Conservation (phyloP, 169 alveolate genomes). For the Plasmodium gallinaceum region DNA sequence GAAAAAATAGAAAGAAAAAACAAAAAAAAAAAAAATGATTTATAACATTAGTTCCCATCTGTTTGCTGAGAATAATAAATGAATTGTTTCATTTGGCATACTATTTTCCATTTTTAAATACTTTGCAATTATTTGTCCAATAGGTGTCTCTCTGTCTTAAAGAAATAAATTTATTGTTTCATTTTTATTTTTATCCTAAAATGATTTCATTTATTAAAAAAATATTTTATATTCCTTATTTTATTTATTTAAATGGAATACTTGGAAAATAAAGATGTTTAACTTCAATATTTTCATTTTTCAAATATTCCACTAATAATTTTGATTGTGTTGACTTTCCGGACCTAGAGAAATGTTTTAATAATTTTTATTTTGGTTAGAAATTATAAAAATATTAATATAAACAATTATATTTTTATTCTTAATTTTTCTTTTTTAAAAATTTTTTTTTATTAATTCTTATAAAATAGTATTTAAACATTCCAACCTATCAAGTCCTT, state of each 20-base stretch:
- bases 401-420: background rate
- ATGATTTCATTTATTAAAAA: no score
- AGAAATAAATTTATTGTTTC: constrained; percentile 4
- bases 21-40: no score
- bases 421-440: background rate
- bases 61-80: constrained; percentile 95
- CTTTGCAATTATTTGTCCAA: constrained; percentile 90
- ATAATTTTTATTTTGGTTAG: background rate
- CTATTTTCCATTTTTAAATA: constrained; percentile 86
- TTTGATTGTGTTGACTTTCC: constrained; percentile 94
- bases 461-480: background rate
- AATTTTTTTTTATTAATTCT: background rate
- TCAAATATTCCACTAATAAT: constrained; percentile 82
- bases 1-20: background rate
- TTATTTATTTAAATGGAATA: constrained; percentile 57
- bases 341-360: constrained; percentile 80
- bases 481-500: constrained; percentile 94
- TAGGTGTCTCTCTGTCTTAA: constrained; percentile 86
- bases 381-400: background rate
- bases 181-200: no score
- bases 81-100: constrained; percentile 91
- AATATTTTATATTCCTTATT: background rate
- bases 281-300: constrained; percentile 78
- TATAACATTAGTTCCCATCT: constrained; percentile 94
- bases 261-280: constrained; percentile 87